Evolutionary conservation across 129 eudicot species (phyloP).

Genomic region (Pseudognaphalium luteoalbum): DNA sequence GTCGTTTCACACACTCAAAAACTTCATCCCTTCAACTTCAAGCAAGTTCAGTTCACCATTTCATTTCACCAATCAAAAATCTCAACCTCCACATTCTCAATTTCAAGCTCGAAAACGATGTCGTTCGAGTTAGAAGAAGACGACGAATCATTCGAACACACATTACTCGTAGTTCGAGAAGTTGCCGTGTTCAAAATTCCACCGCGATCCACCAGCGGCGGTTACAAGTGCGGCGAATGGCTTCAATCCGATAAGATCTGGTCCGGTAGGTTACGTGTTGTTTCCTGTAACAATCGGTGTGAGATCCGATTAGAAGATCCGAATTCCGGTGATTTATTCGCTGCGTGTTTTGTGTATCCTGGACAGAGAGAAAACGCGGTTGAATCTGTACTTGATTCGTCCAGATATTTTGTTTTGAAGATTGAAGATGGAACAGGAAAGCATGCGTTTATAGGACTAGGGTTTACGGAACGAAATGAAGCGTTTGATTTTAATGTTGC

Average conservation of each 20-base stretch:
- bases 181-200: slow-evolving; percentile 91
- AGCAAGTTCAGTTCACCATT: not conserved
- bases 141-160: slow-evolving; percentile 81
- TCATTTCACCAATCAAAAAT: not conserved
- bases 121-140: slow-evolving; percentile 69
- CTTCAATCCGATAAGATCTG: slow-evolving; percentile 98
- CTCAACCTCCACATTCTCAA: not conserved
- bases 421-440: slow-evolving; percentile 94
- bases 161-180: slow-evolving; percentile 92
- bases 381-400: slow-evolving; percentile 86
- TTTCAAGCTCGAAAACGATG: slow-evolving; percentile 34
- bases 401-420: slow-evolving; percentile 85
- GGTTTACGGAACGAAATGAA: slow-evolving; percentile 92
- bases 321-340: slow-evolving; percentile 83
- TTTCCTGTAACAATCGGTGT: slow-evolving; percentile 72
- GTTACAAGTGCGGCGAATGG: slow-evolving; percentile 99
- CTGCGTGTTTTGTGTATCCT: slow-evolving; percentile 80
- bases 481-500: slow-evolving; percentile 99
- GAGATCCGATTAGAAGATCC: slow-evolving; percentile 99
- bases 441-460: slow-evolving; percentile 88
- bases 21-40: not conserved
- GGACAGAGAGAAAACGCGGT: slow-evolving; percentile 86
- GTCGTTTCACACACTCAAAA: not conserved
- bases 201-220: slow-evolving; percentile 88
- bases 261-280: slow-evolving; percentile 97